Base-by-base conservation (phyloP, 306 rosid species). In the Cicer bijugum region DNA sequence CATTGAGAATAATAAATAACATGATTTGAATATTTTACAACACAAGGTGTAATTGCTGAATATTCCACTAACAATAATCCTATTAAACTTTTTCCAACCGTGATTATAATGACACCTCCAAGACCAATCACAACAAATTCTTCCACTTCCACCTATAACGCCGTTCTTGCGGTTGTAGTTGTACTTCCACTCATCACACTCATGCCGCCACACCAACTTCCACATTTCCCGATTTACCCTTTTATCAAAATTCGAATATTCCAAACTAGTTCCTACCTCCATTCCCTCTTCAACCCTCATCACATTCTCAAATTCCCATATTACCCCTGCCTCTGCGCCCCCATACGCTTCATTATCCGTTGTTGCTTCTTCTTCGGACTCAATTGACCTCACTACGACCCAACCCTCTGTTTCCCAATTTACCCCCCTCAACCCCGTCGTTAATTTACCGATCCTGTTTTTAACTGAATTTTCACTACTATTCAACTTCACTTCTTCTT, bases 361-460 rank as follows among this genome's bases (percentile, higher is more conserved):
- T 45, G 45, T 68, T 48, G 35, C 12, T 48, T 76, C 86, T 12
- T 56, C 15, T 39, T 83, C 75, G 6, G 74, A 16, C 3, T n/a
- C 67, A 33, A 45, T 2, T 2, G 51, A 47, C 83, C 95, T 87
- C 75, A 89, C 97, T 74, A 16, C 76, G 67, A 74, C 66, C 98
- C 97, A 94, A 23, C 79, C 89, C 9, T 88, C 84, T 0, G 76
- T 75, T 84, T 89, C 97, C 98, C 98, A 93, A 59, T 83, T 84
- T 80, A 39, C 85, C 90, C 86, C 85, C 89, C 85, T 87, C 42
- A 12, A 4, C 0, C 3, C 72, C 2, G 89, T 35, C 0, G 82
- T 89, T 73, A 91, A 80, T 88, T 85, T 75, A 64, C 96, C 53
- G 10, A 93, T 80, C 17, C 88, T 84, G 14, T 65, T 76, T 68